A percentile compares a stretch with the other conserved stretches of the same genome.
Conservation (phyloP, 148 eudicot species). For the Polygonum maritimum region DNA sequence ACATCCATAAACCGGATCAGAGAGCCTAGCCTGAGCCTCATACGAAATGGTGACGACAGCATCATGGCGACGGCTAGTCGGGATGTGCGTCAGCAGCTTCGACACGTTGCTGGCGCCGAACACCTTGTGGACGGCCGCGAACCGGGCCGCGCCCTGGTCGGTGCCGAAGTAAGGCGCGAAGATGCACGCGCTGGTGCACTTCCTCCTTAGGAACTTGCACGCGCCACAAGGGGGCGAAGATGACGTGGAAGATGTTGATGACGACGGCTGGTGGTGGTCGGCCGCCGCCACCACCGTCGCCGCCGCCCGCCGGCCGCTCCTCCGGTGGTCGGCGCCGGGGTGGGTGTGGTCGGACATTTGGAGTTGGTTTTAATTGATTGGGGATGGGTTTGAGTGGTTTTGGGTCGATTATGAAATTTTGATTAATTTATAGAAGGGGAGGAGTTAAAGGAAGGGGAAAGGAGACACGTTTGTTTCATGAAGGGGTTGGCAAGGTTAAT, state of each 20-base stretch:
- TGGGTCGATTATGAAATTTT: background rate
- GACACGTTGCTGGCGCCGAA: conserved; percentile 66
- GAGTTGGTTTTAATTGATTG: conserved; percentile 15
- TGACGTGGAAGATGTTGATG: background rate
- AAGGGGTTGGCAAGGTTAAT: conserved; percentile 29
- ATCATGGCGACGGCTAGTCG: conserved; percentile 36
- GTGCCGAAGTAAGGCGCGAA: conserved; percentile 53
- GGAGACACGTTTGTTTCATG: conserved; percentile 45
- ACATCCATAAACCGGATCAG: conserved; percentile 58
- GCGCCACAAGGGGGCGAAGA: conserved; percentile 40
- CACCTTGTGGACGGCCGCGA: conserved; percentile 63
- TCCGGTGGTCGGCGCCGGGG: background rate
- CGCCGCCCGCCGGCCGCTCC: background rate
- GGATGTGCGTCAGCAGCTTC: conserved; percentile 43
- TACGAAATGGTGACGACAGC: conserved; percentile 48
- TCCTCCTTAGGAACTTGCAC: conserved; percentile 56
- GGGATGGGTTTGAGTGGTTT: conserved; percentile 11
- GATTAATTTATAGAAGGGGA: conserved; percentile 7
- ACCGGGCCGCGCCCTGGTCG: conserved; percentile 52
- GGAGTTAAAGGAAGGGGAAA: conserved; percentile 13
- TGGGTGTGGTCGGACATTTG: conserved; percentile 3
- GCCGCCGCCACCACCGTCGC: background rate
- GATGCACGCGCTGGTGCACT: conserved; percentile 43
- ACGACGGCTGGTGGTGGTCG: background rate
- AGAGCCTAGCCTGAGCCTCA: conserved; percentile 58